These are phyloP conservation scores for Chalciporus pseudorubinellus DNA, from an alignment of 768 basidiomycete species.

Conservation along the genomic window DNA sequence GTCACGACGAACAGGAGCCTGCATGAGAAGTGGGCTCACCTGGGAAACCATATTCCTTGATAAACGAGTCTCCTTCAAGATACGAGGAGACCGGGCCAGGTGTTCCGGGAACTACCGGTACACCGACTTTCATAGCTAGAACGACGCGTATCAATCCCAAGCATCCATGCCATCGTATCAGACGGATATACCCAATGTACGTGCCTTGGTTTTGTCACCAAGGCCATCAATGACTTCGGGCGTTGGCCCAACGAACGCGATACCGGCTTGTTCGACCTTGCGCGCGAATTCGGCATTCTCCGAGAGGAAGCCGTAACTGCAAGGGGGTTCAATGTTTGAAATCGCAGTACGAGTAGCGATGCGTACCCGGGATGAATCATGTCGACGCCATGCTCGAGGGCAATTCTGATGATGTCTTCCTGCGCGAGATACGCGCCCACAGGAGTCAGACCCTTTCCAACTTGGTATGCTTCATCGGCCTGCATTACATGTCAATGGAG, in stretches of 20 bases:
- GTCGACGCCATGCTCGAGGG: slow-evolving; percentile 97
- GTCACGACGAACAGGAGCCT: slow-evolving; percentile 2
- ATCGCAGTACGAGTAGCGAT: not conserved
- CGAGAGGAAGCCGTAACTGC: slow-evolving; percentile 93
- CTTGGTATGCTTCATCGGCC: slow-evolving; percentile 99
- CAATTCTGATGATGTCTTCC: slow-evolving; percentile 94
- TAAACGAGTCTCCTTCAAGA: slow-evolving; percentile 80
- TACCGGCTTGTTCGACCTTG: slow-evolving; percentile 96
- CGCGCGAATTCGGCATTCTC: slow-evolving; percentile 97
- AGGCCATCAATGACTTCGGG: slow-evolving; percentile 97
- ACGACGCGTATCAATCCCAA: slow-evolving; percentile 2
- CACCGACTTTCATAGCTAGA: slow-evolving; percentile 82
- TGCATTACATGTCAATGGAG: slow-evolving; percentile 29
- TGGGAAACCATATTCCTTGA: slow-evolving; percentile 95
- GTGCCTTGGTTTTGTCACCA: slow-evolving; percentile 98
- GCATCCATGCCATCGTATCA: not conserved
- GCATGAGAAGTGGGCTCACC: slow-evolving; percentile 39
- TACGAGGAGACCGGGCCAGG: slow-evolving; percentile 87
- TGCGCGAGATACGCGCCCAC: slow-evolving; percentile 97
- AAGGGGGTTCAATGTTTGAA: slow-evolving; percentile 3
- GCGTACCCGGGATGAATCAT: slow-evolving; percentile 98
- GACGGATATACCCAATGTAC: slow-evolving; percentile 64
- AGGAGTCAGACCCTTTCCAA: slow-evolving; percentile 93
- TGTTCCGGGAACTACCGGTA: slow-evolving; percentile 97
- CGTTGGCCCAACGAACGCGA: slow-evolving; percentile 94